Base-by-base conservation (phyloP, 495 filamentous ascomycete genomes). In the Chlorociboria aeruginascens region DNA sequence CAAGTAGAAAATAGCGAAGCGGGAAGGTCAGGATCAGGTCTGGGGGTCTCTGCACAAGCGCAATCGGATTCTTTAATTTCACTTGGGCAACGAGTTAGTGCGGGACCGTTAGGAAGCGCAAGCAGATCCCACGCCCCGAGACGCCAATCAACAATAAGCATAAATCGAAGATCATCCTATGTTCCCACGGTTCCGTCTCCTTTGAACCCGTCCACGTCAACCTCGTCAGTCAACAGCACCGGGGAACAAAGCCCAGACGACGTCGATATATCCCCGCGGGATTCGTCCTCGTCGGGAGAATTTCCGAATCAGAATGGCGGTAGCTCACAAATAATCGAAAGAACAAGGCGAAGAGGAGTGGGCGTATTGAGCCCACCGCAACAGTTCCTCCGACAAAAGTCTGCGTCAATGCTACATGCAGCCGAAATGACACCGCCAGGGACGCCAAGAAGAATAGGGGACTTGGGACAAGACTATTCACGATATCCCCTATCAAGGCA, bases 391-490 rank as follows among this genome's bases (percentile, higher is more conserved):
- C 44, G 45, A 35, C 40, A 49, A 32, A 53, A 53, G 9, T 47
- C 52, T 8, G 42, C 35, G 16, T 17, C 32, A 31, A 34, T 52
- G 2, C 20, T 46, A 32, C 17, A 14, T 14, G 16, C 39, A 40
- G 10, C n/a, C 10, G 30, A 17, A 13, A 16, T 29, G 1, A 32
- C 29, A 30, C 29, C 55, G 35, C 56, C 51, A 17, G 46, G 45
- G 32, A 47, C 38, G 25, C 52, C 52, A 14, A 59, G 46, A 45
- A 12, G 40, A 29, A 40, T 70, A 34, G 53, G 54, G n/a, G 67
- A 73, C 45, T 39, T 73, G 8, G 67, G 70, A 3, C 52, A 57
- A 6, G 69, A 69, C 48, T 74, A 70, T 46, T 70, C 69, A 10
- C 51, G 71, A 46, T 74, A 73, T 44, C 63, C 63, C 11, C 31